Evolutionary conservation across 2,329 filamentous ascomycete species (phyloP), one percentile per base, ranked within the genome.

Genomic region (Neonectria sp.): DNA sequence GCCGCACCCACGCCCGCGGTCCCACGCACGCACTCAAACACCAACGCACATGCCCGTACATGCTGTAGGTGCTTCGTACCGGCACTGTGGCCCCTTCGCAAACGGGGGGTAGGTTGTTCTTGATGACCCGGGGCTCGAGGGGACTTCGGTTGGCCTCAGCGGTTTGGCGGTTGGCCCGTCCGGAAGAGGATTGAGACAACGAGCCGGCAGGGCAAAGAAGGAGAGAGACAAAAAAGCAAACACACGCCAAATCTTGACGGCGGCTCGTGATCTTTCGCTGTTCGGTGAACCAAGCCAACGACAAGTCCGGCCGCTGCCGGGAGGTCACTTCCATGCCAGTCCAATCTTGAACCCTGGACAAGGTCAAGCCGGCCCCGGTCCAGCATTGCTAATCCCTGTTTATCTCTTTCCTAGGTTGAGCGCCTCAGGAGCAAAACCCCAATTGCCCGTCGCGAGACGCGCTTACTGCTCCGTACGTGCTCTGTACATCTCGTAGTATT

Each of bases 371-470:
- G n/a, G 29, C n/a, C n/a, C 51, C 51, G n/a, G 33, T 35, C 51
- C 31, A 53, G 15, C 51, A 29, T 40, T 40, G 9, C 15, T 40
- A 31, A 66, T 43, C 63, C 63, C 63, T 66, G 63, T 8, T 8
- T 13, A 13, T 24, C 51, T 31, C 7, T 31, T n/a, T 31, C 53
- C 27, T 21, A 37, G 43, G 52, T 52, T 24, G 37, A 64, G 35
- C 55, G 55, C 61, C 55, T 55, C 55, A 24, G 45, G 15, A 29
- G 52, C 35, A 24, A 60, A 24, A 29, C 6, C 15, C n/a, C 48
- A 60, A 56, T 27, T 65, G 52, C 35, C 48, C 43, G 46, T 62
- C 63, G 58, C 63, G 15, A 66, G 53, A 56, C 63, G 63, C 63
- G 63, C 63, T 66, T 66, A 66, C 40, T 40, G 15, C 37, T 17